Evolutionary conservation across 768 basidiomycete genomes (phyloP).

Genomic region (Kwoniella botswanensis): DNA sequence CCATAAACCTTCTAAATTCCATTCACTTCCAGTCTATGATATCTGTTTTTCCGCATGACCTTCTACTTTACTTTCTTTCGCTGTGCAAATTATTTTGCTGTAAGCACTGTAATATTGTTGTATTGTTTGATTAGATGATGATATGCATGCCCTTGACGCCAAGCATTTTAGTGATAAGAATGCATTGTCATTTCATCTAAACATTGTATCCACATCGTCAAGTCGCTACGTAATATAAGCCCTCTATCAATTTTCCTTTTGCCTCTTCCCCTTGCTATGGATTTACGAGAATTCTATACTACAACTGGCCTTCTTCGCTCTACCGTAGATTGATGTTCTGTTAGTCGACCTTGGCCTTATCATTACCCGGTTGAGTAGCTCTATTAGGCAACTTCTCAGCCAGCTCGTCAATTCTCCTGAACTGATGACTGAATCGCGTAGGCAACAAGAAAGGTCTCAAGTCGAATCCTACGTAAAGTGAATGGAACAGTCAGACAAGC

Average conservation of each 20-base stretch:
- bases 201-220: too few species aligned
- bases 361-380: constrained; percentile 45
- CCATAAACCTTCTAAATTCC: background rate
- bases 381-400: constrained; percentile 70
- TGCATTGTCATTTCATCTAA: too few species aligned
- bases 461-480: constrained; percentile 73
- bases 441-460: constrained; percentile 95
- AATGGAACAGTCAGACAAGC: background rate
- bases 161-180: too few species aligned
- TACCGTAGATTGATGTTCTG: too few species aligned
- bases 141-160: too few species aligned
- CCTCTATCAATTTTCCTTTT: too few species aligned
- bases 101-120: background rate
- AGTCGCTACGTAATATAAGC: too few species aligned
- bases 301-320: too few species aligned
- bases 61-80: background rate
- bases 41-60: background rate
- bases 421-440: constrained; percentile 94
- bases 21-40: too few species aligned
- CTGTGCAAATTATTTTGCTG: too few species aligned
- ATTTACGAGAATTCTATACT: too few species aligned
- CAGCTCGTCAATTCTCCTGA: constrained; percentile 88
- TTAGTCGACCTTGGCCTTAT: constrained; percentile 59
- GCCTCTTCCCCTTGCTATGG: too few species aligned
- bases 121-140: background rate